phyloP scores from a whole-genome alignment of 2,329 filamentous ascomycete genomes.

The Aspergillus sp. region DNA sequence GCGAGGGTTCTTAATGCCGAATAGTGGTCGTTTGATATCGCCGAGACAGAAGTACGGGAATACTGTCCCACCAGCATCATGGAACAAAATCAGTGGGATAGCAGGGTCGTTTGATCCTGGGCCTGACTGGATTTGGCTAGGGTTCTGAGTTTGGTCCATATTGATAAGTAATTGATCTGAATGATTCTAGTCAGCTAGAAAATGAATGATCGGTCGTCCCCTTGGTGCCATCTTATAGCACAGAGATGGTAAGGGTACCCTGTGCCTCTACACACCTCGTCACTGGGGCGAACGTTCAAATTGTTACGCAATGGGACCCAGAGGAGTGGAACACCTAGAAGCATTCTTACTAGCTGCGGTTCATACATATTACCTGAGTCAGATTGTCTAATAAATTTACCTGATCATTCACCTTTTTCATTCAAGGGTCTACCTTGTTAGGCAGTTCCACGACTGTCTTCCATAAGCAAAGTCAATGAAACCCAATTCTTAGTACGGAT shows the following conservation, averaged over 20 bases:
- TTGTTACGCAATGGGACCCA: not conserved
- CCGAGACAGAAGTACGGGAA: constrained; percentile 6
- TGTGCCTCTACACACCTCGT: not conserved
- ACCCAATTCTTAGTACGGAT: no score
- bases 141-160: constrained; percentile 7
- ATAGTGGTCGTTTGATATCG: constrained; percentile 1
- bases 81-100: constrained; percentile 6
- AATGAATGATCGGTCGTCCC: not conserved
- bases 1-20: constrained; percentile 3
- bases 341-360: not conserved
- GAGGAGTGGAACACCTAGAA: not conserved
- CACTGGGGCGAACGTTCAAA: not conserved
- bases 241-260: not conserved
- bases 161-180: not conserved
- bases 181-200: not conserved
- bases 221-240: not conserved
- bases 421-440: no score
- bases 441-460: no score
- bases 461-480: no score
- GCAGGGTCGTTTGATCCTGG: not conserved
- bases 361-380: not conserved
- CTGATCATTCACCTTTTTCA: no score
- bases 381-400: not conserved
- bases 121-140: constrained; percentile 2
- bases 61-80: constrained; percentile 9